A percentile compares a stretch with the other conserved stretches of the same genome.
These are phyloP conservation scores for Linderina pennispora DNA, from an alignment of 192 early-diverging fungal genomes.

Conservation along the genomic window DNA sequence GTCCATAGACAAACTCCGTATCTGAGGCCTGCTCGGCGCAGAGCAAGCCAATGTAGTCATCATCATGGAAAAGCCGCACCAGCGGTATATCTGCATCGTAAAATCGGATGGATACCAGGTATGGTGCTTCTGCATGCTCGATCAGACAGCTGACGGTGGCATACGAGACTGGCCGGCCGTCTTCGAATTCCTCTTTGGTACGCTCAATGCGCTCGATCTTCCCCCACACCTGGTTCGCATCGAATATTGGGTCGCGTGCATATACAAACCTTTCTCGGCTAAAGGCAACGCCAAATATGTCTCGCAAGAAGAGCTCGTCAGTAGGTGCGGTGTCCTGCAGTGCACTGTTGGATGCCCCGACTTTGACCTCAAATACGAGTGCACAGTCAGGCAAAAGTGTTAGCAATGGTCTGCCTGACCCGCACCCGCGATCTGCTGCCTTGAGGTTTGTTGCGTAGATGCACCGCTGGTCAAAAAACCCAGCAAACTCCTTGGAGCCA, in stretches of 20 bases:
- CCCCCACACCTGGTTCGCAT: conserved; percentile 42
- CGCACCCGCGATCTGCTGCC: conserved; percentile 21
- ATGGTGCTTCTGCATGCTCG: conserved; percentile 19
- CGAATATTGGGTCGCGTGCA: conserved; percentile 11
- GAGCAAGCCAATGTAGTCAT: conserved; percentile 28
- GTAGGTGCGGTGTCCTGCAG: conserved; percentile 12
- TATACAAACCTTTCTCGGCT: conserved; percentile 5
- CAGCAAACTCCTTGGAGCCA: conserved; percentile 26
- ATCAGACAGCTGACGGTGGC: conserved; percentile 7
- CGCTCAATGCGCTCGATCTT: conserved; percentile 9
- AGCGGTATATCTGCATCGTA: conserved; percentile 20
- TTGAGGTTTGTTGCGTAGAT: conserved; percentile 15
- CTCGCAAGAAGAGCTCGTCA: conserved; percentile 19
- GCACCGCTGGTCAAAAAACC: conserved; percentile 20
- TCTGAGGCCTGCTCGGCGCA: no score
- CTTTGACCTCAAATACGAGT: conserved; percentile 35
- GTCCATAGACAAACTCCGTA: conserved; percentile 29
- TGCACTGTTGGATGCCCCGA: conserved; percentile 9
- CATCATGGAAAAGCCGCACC: conserved; percentile 15
- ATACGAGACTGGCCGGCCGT: conserved; percentile 1
- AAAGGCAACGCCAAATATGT: conserved; percentile 27
- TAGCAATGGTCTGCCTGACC: conserved; percentile 4
- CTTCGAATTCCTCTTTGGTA: background rate
- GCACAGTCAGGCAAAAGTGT: conserved; percentile 25
- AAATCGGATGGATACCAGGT: conserved; percentile 11